Conservation (phyloP, 2,329 filamentous ascomycete species). For the Scytalidium sp. region DNA sequence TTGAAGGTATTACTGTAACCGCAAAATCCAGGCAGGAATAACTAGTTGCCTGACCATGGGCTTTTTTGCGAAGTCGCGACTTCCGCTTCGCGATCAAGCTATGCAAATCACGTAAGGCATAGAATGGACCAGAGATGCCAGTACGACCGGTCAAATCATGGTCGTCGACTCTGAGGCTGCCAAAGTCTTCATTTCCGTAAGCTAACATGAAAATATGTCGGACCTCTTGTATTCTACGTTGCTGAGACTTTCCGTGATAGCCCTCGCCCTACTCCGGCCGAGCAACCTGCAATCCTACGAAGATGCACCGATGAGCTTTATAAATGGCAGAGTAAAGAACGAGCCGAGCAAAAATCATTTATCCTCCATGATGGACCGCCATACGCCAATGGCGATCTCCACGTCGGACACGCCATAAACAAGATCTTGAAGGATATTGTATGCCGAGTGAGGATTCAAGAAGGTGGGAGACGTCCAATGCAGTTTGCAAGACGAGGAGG, state of each 20-base stretch:
- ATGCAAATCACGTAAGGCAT: not conserved
- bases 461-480: constrained; percentile 41
- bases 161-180: constrained; percentile 72
- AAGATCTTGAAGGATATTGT: constrained; percentile 97
- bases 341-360: constrained; percentile 51
- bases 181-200: constrained; percentile 71
- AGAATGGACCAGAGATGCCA: constrained; percentile 20
- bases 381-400: constrained; percentile 89
- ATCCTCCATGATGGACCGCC: constrained; percentile 93
- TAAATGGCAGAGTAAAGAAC: constrained; percentile 65
- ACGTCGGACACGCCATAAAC: constrained; percentile 93
- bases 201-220: constrained; percentile 16
- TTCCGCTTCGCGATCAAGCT: not conserved
- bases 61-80: not conserved
- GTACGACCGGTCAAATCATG: constrained; percentile 51
- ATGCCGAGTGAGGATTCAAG: constrained; percentile 73
- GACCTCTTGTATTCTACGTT: not conserved
- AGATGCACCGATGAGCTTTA: constrained; percentile 87
- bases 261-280: constrained; percentile 35
- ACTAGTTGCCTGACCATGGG: not conserved
- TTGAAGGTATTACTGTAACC: not conserved
- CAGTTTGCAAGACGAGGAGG: not conserved
- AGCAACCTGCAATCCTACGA: constrained; percentile 58
- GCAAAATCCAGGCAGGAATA: not conserved
- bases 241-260: constrained; percentile 16